phyloP scores from a whole-genome alignment of 139 green algal species.

The Astrephomene gubernaculifera region DNA sequence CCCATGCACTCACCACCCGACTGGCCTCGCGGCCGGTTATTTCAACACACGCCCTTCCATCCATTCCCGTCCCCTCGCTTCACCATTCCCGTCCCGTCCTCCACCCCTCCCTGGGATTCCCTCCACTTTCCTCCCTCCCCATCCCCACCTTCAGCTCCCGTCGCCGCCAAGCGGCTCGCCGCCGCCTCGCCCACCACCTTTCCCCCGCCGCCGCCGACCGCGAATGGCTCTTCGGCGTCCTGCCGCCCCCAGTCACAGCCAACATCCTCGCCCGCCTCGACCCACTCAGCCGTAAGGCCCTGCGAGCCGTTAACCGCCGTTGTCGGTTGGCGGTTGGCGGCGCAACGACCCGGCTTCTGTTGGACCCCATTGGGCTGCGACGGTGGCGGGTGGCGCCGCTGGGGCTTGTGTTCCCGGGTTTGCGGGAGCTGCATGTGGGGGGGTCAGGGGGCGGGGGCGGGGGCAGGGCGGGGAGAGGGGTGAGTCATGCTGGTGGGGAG shows the following conservation, averaged over 20 bases:
- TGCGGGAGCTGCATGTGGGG: conserved; percentile 1
- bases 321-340: conserved; percentile 4
- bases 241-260: conserved; percentile 20
- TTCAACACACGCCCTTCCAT: too few species aligned
- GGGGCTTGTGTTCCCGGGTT: background rate
- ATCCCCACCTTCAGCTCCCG: conserved; percentile 4
- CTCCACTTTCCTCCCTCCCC: background rate
- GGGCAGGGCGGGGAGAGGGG: background rate
- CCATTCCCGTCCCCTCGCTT: background rate
- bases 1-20: too few species aligned
- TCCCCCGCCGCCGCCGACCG: conserved; percentile 17
- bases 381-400: conserved; percentile 19
- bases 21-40: too few species aligned
- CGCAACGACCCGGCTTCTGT: background rate
- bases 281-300: conserved; percentile 3
- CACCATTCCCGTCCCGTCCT: background rate
- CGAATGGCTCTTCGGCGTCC: conserved; percentile 14
- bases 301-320: conserved; percentile 5
- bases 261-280: conserved; percentile 25
- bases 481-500: background rate
- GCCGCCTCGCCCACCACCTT: conserved; percentile 1
- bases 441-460: background rate
- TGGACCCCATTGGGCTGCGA: conserved; percentile 11
- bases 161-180: conserved; percentile 9
- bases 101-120: background rate